A percentile compares a stretch with the other conserved stretches of the same genome.
phyloP scores from a whole-genome alignment of 140 eudicot genomes.

The Ambrosia hybrid region DNA sequence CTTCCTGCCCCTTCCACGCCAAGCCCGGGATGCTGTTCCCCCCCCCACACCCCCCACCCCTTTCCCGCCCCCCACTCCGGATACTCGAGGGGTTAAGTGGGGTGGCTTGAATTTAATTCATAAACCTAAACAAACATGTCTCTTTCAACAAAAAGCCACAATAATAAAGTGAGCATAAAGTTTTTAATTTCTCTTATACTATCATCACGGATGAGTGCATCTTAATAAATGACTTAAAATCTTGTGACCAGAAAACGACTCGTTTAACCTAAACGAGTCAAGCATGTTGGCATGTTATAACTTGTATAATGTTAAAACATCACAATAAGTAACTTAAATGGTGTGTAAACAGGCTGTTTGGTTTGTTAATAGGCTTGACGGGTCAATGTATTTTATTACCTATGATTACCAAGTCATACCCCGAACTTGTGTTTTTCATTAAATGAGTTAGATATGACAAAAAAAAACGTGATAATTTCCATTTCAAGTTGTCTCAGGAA shows the following conservation, averaged over 20 bases:
- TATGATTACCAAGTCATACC: background rate
- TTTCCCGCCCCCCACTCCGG: too few relatives aligned
- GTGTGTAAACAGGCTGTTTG: background rate
- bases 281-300: background rate
- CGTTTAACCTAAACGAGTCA: background rate
- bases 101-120: conserved; percentile 23
- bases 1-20: too few relatives aligned
- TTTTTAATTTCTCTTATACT: background rate
- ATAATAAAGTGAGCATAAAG: conserved; percentile 28
- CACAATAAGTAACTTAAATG: background rate
- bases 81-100: background rate
- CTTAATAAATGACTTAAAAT: too few relatives aligned
- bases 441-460: too few relatives aligned
- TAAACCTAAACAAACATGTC: conserved; percentile 29
- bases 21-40: too few relatives aligned
- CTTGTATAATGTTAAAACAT: background rate
- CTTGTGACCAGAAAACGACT: background rate
- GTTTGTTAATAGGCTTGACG: background rate
- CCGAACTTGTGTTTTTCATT: too few relatives aligned
- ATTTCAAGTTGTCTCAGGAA: too few relatives aligned
- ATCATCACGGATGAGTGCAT: too few relatives aligned
- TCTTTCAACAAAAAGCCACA: conserved; percentile 34
- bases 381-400: background rate
- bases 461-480: too few relatives aligned
- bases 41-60: too few relatives aligned